Conservation (phyloP, 2,329 filamentous ascomycete species). For the Septoria petroselini region DNA sequence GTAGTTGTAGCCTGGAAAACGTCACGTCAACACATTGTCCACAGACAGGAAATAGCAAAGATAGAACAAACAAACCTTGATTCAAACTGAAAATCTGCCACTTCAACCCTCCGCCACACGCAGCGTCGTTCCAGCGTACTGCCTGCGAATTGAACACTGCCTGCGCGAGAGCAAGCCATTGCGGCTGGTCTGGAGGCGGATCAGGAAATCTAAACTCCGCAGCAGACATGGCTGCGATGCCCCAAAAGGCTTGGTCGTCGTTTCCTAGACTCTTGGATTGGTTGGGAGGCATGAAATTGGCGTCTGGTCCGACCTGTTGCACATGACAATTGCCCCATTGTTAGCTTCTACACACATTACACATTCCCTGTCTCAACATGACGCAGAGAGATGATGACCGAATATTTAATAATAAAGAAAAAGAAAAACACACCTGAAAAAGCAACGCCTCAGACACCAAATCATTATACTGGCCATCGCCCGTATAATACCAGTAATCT, state of each 20-base stretch:
- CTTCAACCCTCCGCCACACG: conserved; percentile 38
- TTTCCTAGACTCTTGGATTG: conserved; percentile 45
- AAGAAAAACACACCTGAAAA: too few relatives aligned
- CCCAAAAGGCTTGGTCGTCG: conserved; percentile 57
- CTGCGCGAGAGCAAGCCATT: conserved; percentile 44
- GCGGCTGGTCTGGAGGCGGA: conserved; percentile 40
- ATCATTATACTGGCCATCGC: conserved; percentile 61
- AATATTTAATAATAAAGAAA: too few relatives aligned
- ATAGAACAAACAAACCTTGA: conserved; percentile 13
- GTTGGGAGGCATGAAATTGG: conserved; percentile 55
- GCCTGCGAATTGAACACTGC: conserved; percentile 41
- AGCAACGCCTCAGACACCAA: conserved; percentile 57
- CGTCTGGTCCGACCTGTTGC: conserved; percentile 36
- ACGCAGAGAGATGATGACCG: too few relatives aligned
- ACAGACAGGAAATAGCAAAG: neutral
- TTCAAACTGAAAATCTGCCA: conserved; percentile 44
- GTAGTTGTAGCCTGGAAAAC: conserved; percentile 42
- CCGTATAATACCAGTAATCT: conserved; percentile 68
- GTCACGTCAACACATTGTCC: too few relatives aligned
- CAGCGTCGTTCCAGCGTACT: conserved; percentile 35
- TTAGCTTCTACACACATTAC: too few relatives aligned
- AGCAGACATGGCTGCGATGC: conserved; percentile 53
- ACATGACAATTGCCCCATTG: too few relatives aligned
- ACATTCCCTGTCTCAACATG: too few relatives aligned
- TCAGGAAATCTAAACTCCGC: conserved; percentile 51